Base-by-base conservation (phyloP, 305 asterid species). In the Fraxinus sp. region DNA sequence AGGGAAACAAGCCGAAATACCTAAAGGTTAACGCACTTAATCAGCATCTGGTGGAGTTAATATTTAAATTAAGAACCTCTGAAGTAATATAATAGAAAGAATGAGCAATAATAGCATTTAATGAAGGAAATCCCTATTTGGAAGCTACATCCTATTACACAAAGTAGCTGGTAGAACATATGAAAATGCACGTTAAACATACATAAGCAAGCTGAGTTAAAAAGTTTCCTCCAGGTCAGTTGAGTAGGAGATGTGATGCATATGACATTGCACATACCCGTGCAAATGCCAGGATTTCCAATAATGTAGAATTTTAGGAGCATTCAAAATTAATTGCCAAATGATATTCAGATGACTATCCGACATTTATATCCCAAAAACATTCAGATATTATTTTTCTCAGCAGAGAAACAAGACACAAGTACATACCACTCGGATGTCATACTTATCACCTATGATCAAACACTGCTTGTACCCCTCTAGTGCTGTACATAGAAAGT, bases 1-100 rank as follows among this genome's bases (percentile, higher is more conserved):
- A 96, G 88, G 77, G 99, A 94, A 91, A 93, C 95, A 87, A 96
- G 98, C 85, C 98, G 96, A 88, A 96, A 96, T 41, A 96, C 98
- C 99, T 96, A 91, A 80, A 80, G 46, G 75, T 24, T 43, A 62
- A 84, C 14, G 79, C 81, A 88, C 41, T 33, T 49, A 30, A 74
- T 83, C 80, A 87, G 32, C 57, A 74, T 78, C 13, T 28, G 78
- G 83, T 1, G 7, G 77, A 52, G 57, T 62, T 71, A 24, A 81
- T 5, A 75, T 66, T 76, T 11, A 52, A 71, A 85, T 32, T 20
- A 78, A 22, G 66, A 73, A 81, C 79, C 39, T 77, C 32, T 74
- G 59, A 72, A 81, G 46, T 43, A 73, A 82, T 72, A 49, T 49
- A 49, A 49, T 49, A 49, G 30, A 77, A 62, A 18, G 77, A 57